A percentile compares a stretch with the other conserved stretches of the same genome.
Conservation (phyloP, 306 rosid genomes). For the Quercus rubra region DNA sequence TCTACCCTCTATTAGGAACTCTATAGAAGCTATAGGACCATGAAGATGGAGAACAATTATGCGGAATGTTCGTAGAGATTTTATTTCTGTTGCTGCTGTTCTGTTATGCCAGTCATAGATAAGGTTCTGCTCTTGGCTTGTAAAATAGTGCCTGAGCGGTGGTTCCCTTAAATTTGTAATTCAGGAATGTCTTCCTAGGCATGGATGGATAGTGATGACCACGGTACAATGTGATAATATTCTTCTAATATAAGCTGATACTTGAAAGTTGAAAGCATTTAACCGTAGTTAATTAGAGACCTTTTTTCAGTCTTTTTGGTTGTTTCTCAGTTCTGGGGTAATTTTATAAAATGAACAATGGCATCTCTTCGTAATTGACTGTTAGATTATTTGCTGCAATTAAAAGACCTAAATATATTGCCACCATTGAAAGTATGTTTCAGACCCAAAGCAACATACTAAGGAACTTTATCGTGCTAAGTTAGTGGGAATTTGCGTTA, state of each 20-base stretch:
- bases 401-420: not conserved
- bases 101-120: not conserved
- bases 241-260: not conserved
- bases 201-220: not conserved
- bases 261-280: not conserved
- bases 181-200: not conserved
- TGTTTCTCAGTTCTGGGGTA: not conserved
- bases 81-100: not conserved
- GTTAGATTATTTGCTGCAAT: not conserved
- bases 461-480: not conserved
- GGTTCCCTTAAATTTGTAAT: not conserved
- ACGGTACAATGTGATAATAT: not conserved
- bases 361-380: not conserved
- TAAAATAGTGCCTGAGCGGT: not conserved
- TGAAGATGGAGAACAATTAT: not conserved
- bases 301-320: not conserved
- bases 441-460: not conserved
- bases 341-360: not conserved
- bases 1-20: not conserved
- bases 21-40: not conserved
- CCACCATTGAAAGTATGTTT: not conserved
- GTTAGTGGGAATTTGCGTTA: not conserved
- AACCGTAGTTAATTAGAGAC: not conserved
- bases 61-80: not conserved
- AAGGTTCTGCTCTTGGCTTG: not conserved